phyloP scores from a whole-genome alignment of 352 stramenopile species.

The Pythium phragmiticola region DNA sequence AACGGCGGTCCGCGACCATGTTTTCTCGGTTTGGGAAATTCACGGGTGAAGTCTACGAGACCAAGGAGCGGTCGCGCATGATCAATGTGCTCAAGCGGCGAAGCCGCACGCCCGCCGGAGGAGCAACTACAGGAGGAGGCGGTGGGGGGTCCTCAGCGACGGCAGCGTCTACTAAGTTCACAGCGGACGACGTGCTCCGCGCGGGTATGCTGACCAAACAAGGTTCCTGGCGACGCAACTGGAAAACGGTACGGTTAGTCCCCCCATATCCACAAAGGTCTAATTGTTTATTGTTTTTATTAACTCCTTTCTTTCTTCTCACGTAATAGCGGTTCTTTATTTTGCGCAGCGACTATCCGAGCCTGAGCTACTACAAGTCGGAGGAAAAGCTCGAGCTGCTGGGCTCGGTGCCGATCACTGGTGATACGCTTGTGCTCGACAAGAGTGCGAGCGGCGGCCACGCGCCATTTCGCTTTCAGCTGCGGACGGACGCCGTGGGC shows the following conservation, averaged over 20 bases:
- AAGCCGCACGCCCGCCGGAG: slow-evolving; percentile 31
- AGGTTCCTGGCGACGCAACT: slow-evolving; percentile 84
- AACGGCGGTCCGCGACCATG: slow-evolving; percentile 32
- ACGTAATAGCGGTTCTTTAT: slow-evolving; percentile 67
- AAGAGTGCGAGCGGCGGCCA: slow-evolving; percentile 48
- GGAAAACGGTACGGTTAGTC: slow-evolving; percentile 52
- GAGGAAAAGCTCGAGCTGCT: slow-evolving; percentile 82
- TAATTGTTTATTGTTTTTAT: not conserved
- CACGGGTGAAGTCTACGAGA: slow-evolving; percentile 75
- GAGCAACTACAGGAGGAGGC: slow-evolving; percentile 1
- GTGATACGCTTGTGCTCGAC: slow-evolving; percentile 79
- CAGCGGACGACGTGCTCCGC: slow-evolving; percentile 63
- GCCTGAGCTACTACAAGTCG: slow-evolving; percentile 80
- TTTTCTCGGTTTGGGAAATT: slow-evolving; percentile 69
- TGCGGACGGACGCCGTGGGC: slow-evolving; percentile 43
- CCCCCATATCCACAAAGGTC: not conserved
- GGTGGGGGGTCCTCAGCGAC: not conserved
- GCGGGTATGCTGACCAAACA: slow-evolving; percentile 70
- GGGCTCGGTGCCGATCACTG: slow-evolving; percentile 61
- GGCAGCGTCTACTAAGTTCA: slow-evolving; percentile 47
- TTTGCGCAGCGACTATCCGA: slow-evolving; percentile 66
- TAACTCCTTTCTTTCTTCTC: not conserved
- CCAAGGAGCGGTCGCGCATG: slow-evolving; percentile 72
- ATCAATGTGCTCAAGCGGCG: slow-evolving; percentile 74
- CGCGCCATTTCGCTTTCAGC: slow-evolving; percentile 65